A percentile compares a stretch with the other conserved stretches of the same genome.
phyloP scores from a whole-genome alignment of 805 yeast species.

The Millerago galiae region DNA sequence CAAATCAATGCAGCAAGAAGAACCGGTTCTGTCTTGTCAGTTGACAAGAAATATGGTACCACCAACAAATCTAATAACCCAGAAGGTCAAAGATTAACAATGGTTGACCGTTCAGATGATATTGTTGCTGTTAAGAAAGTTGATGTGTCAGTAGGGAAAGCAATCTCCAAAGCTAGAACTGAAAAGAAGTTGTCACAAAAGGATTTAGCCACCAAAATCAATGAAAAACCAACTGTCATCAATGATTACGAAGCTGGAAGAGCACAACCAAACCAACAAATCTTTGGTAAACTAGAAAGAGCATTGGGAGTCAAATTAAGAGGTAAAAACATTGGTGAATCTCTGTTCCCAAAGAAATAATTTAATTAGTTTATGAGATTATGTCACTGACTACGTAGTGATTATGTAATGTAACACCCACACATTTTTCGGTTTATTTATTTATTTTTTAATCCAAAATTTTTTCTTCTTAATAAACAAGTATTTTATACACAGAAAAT shows the following conservation, averaged over 20 bases:
- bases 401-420: background rate
- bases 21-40: constrained; percentile 79
- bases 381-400: background rate
- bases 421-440: background rate
- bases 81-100: constrained; percentile 94
- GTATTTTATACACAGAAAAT: constrained; percentile 23
- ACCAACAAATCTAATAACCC: constrained; percentile 56
- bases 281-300: constrained; percentile 87
- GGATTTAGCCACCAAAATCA: constrained; percentile 91
- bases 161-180: constrained; percentile 77
- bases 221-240: constrained; percentile 92
- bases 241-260: constrained; percentile 97
- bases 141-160: constrained; percentile 78
- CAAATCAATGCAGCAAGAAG: constrained; percentile 93
- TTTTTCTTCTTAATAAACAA: background rate
- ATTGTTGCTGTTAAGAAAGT: constrained; percentile 89
- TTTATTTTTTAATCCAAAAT: background rate
- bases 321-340: constrained; percentile 93
- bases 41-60: constrained; percentile 86
- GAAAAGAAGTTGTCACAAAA: constrained; percentile 89
- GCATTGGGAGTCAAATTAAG: constrained; percentile 91
- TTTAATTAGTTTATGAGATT: background rate
- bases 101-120: constrained; percentile 88
- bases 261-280: constrained; percentile 94
- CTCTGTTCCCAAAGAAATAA: constrained; percentile 47